Evolutionary conservation across 352 stramenopile genomes (phyloP).

Genomic region (Globisporangium barbulae): DNA sequence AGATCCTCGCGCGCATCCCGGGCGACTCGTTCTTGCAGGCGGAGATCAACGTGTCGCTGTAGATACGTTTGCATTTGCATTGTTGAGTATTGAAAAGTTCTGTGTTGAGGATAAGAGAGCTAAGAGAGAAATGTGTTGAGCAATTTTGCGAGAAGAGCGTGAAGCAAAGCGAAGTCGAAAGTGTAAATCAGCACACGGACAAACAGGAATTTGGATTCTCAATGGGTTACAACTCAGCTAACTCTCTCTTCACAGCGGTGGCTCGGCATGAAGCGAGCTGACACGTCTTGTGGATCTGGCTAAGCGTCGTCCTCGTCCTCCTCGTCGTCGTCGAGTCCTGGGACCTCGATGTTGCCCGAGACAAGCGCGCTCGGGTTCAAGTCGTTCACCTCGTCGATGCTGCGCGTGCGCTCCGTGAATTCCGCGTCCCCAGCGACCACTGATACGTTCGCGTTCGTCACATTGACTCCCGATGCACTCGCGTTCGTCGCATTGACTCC

Average conservation of each 20-base stretch:
- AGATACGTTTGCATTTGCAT: conserved; percentile 13
- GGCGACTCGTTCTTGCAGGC: conserved; percentile 87
- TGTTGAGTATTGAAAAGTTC: conserved; percentile 3
- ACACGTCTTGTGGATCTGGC: neutral
- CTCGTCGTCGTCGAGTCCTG: conserved; percentile 9
- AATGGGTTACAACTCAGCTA: neutral
- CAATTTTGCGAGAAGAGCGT: neutral
- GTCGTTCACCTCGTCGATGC: neutral
- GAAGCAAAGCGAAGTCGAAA: neutral
- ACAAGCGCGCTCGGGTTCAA: conserved; percentile 33
- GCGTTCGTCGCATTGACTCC: neutral
- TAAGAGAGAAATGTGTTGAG: neutral
- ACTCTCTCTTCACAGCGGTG: too few relatives aligned
- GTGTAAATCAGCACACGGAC: neutral
- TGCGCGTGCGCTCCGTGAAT: conserved; percentile 7
- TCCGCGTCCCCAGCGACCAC: neutral
- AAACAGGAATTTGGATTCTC: neutral
- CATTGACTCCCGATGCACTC: too few relatives aligned
- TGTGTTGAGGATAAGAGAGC: neutral
- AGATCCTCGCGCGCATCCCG: conserved; percentile 80
- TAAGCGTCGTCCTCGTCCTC: neutral
- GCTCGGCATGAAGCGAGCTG: too few relatives aligned
- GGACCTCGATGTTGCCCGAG: conserved; percentile 20
- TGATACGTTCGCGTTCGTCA: too few relatives aligned
- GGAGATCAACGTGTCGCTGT: conserved; percentile 87